Percentiles rank a stretch among this genome's conserved stretches.
These are phyloP conservation scores for Aspergillus udagawae DNA, from an alignment of 2,329 filamentous ascomycete genomes.

Conservation along the genomic window DNA sequence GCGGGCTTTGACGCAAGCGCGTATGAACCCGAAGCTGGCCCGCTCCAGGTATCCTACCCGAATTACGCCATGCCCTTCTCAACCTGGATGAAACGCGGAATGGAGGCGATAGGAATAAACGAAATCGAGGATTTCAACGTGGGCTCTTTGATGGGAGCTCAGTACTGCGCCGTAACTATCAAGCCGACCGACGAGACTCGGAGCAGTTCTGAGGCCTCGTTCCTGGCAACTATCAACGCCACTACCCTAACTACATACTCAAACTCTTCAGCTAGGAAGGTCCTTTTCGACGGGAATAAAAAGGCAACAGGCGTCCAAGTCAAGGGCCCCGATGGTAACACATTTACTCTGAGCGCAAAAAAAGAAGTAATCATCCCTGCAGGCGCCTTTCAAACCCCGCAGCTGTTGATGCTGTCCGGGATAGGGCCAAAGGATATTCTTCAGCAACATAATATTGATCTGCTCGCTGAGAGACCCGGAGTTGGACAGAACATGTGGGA, in stretches of 20 bases:
- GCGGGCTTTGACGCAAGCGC: conserved; percentile 16
- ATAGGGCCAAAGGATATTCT: conserved; percentile 35
- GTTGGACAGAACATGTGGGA: conserved; percentile 43
- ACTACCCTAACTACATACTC: conserved; percentile 37
- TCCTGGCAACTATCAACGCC: conserved; percentile 16
- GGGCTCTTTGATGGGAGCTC: too few relatives aligned
- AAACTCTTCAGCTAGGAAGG: conserved; percentile 37
- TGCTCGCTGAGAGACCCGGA: conserved; percentile 13
- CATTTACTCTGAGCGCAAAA: conserved; percentile 44
- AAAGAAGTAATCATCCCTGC: conserved; percentile 46
- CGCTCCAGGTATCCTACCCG: too few relatives aligned
- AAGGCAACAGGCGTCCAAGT: conserved; percentile 44
- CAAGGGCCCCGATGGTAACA: conserved; percentile 27
- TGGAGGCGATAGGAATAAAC: too few relatives aligned
- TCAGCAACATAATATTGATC: conserved; percentile 5
- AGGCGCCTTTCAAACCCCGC: conserved; percentile 50
- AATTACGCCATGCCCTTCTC: too few relatives aligned
- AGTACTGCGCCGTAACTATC: too few relatives aligned
- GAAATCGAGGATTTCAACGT: too few relatives aligned
- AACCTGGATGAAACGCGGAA: too few relatives aligned
- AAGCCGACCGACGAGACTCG: too few relatives aligned
- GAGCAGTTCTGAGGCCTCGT: neutral
- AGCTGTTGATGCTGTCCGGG: conserved; percentile 48
- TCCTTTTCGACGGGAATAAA: conserved; percentile 47
- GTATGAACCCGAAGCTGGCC: conserved; percentile 3